Conservation (phyloP, 257 asterid species). For the Euphrasia confusa region DNA sequence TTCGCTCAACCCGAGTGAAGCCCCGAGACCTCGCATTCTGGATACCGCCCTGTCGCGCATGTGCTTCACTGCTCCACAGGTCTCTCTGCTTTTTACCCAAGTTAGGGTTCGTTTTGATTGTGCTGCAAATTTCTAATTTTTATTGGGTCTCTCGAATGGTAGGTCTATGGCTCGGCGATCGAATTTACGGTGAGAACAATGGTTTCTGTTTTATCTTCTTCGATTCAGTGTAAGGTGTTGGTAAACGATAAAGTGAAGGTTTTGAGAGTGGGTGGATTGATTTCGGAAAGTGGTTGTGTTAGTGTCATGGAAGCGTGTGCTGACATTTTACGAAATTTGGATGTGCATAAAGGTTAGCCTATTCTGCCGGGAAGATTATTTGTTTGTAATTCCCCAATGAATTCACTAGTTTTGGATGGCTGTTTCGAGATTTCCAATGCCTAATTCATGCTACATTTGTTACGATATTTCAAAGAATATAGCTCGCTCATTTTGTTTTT, state of each 20-base stretch:
- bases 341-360: constrained; percentile 39
- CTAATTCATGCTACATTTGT: constrained; percentile 9
- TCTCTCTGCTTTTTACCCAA: constrained; percentile 23
- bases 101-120: not conserved
- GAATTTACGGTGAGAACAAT: constrained; percentile 48
- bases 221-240: constrained; percentile 46
- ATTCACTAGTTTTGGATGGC: not conserved
- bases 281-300: constrained; percentile 36
- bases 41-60: constrained; percentile 70
- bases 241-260: constrained; percentile 30
- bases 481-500: not conserved
- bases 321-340: constrained; percentile 38
- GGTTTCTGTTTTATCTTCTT: constrained; percentile 52
- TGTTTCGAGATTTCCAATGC: not conserved
- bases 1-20: constrained; percentile 52
- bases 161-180: constrained; percentile 55
- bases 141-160: constrained; percentile 11
- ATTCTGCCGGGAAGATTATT: not conserved
- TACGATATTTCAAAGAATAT: not conserved
- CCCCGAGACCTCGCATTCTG: constrained; percentile 43
- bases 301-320: constrained; percentile 41
- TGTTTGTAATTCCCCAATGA: not conserved
- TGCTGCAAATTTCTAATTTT: constrained; percentile 6
- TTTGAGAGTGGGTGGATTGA: constrained; percentile 52
- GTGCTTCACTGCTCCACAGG: constrained; percentile 79